Evolutionary conservation across 257 asterid genomes (phyloP).

Genomic region (Penstemon barbatus): DNA sequence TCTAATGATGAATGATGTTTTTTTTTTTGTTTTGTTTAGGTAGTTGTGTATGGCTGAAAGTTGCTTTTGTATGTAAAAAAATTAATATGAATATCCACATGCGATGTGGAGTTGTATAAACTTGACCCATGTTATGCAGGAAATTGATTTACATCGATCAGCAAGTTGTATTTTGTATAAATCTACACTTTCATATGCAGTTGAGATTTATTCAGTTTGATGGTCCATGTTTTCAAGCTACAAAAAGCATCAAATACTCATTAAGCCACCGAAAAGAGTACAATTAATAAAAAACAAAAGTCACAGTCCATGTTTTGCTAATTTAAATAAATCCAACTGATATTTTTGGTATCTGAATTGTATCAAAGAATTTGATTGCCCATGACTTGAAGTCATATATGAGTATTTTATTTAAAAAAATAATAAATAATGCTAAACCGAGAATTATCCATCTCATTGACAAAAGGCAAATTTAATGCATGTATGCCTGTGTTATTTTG

Average conservation of each 20-base stretch:
- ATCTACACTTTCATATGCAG: not conserved
- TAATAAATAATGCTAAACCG: not conserved
- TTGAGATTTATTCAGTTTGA: slow-evolving; percentile 6
- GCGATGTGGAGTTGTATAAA: no score
- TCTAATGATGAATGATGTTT: no score
- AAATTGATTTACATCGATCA: no score
- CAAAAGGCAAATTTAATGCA: not conserved
- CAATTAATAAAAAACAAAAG: not conserved
- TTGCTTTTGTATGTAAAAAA: no score
- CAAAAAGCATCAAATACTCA: slow-evolving; percentile 45
- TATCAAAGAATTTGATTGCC: no score
- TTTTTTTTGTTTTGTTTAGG: no score
- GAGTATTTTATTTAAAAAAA: not conserved
- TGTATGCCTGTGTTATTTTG: not conserved
- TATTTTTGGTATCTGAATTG: not conserved
- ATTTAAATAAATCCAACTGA: not conserved
- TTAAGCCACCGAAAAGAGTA: slow-evolving; percentile 23
- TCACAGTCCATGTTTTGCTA: slow-evolving; percentile 8
- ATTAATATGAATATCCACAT: no score
- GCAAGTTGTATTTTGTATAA: no score
- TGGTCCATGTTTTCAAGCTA: slow-evolving; percentile 80
- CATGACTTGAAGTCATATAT: not conserved
- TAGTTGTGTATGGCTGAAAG: no score
- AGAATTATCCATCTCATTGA: not conserved
- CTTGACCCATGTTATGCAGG: no score